Evolutionary conservation across 2,329 filamentous ascomycete species (phyloP), one percentile per base, ranked within the genome.

Genomic region (Penicillium sp.): DNA sequence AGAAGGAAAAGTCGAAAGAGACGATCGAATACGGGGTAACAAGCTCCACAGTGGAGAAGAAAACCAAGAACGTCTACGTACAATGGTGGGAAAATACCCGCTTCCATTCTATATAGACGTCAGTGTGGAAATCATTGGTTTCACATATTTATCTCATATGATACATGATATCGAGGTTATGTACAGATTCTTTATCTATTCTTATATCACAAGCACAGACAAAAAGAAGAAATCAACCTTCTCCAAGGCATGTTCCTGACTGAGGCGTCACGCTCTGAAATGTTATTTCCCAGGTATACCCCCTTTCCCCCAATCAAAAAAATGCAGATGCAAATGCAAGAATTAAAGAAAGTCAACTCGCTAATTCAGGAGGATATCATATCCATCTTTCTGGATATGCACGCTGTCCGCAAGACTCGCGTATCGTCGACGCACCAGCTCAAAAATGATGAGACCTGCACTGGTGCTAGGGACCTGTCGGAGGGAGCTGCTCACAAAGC

Each of bases 401-500:
- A 79, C 81, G 54, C 73, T 75, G 53, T 83, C 82, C n/a, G 75
- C 74, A 49, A 76, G 66, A 58, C 77, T 79, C 2, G 81, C 81
- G 67, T 86, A 87, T 67, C 84, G 85, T 49, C 85, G 74, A 49
- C 85, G 73, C 37, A 87, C 81, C 31, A 87, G 67, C 67, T 88
- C 85, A 61, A 88, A 88, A 4, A 86, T 85, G 53, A 88, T 83
- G 50, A 88, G 70, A 0, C 84, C 85, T 1, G 85, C 84, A 59
- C 82, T 85, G 2, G 85, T 87, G 61, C 83, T 86, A 2, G 85
- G 85, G 12, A 85, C 81, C 66, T 86, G 84, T 29, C 81, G 76
- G 33, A 87, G 72, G 0, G 84, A 85, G 52, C 73, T 80, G 65
- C 75, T 73, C 63, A 82, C 74, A 64, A 87, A 87, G 26, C 80